Evolutionary conservation across 108 stramenopile species (phyloP).

Genomic region (Nannochloropsis gaditana): DNA sequence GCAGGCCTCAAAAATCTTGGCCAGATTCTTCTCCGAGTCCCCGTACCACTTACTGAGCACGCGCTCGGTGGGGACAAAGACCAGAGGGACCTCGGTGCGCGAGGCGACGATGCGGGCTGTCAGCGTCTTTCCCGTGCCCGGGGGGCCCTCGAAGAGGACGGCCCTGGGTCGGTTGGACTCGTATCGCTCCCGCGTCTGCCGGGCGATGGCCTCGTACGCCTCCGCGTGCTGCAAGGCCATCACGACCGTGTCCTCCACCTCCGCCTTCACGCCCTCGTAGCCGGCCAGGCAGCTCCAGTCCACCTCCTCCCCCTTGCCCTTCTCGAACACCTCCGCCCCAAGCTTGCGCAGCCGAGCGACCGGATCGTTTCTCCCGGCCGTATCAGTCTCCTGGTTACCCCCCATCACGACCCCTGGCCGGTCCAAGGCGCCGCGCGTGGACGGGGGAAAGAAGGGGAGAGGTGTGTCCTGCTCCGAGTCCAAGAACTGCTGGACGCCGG

Average conservation of each 20-base stretch:
- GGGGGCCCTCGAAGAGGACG: conserved; percentile 38
- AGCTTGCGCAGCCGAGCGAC: conserved; percentile 45
- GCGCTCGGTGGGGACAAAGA: conserved; percentile 41
- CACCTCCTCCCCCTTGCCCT: conserved; percentile 33
- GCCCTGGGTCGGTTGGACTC: conserved; percentile 48
- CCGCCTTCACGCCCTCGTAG: conserved; percentile 48
- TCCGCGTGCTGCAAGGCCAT: conserved; percentile 50
- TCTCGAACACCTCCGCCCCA: conserved; percentile 52
- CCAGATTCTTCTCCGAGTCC: conserved; percentile 52
- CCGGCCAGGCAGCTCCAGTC: conserved; percentile 51
- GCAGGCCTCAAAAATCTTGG: conserved; percentile 51
- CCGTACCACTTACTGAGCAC: conserved; percentile 54
- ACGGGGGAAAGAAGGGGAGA: not conserved
- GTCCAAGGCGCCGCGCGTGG: not conserved
- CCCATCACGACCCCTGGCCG: not conserved
- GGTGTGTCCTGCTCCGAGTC: not conserved
- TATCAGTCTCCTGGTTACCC: conserved; percentile 6
- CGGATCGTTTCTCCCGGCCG: conserved; percentile 24
- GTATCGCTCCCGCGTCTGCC: conserved; percentile 44
- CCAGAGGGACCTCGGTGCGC: conserved; percentile 44
- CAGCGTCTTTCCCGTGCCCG: conserved; percentile 39
- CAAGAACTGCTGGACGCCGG: not conserved
- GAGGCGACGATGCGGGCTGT: conserved; percentile 31
- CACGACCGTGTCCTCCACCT: conserved; percentile 52
- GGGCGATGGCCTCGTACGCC: conserved; percentile 50